Percentiles rank a stretch among this genome's conserved stretches.
Conservation (phyloP, 306 rosid genomes). For the Corylus americana region DNA sequence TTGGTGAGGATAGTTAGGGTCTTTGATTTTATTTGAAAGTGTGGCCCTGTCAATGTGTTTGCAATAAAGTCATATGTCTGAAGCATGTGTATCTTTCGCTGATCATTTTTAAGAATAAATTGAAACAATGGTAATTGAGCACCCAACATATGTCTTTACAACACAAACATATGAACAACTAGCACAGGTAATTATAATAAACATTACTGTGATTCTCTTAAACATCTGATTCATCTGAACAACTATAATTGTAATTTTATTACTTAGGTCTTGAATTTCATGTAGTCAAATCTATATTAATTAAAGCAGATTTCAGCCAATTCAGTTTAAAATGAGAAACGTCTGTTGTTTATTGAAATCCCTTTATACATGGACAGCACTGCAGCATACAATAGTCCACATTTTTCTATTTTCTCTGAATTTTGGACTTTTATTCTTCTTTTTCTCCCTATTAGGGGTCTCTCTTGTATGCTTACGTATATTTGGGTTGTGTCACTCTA, state of each 20-base stretch:
- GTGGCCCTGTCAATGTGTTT: conserved; percentile 8
- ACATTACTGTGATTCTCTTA: background rate
- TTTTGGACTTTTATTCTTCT: no score
- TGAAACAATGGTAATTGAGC: conserved; percentile 10
- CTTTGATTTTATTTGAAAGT: conserved; percentile 11
- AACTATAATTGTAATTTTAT: background rate
- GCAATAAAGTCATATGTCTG: background rate
- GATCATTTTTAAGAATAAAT: background rate
- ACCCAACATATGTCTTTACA: background rate
- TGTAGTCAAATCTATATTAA: background rate
- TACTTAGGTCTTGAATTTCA: background rate
- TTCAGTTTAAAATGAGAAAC: background rate
- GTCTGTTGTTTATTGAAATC: conserved; percentile 12
- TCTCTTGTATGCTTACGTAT: no score
- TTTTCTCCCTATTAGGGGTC: no score
- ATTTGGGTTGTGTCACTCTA: no score
- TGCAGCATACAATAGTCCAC: no score
- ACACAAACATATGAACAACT: background rate
- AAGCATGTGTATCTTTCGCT: background rate
- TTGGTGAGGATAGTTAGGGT: conserved; percentile 48
- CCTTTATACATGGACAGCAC: background rate
- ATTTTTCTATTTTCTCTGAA: no score
- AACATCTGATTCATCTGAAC: background rate
- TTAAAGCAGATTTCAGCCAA: background rate
- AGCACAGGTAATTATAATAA: background rate